A percentile compares a stretch with the other conserved stretches of the same genome.
Evolutionary conservation across 108 stramenopile genomes (phyloP).

Genomic region (Cyclostephanos tholiformis): DNA sequence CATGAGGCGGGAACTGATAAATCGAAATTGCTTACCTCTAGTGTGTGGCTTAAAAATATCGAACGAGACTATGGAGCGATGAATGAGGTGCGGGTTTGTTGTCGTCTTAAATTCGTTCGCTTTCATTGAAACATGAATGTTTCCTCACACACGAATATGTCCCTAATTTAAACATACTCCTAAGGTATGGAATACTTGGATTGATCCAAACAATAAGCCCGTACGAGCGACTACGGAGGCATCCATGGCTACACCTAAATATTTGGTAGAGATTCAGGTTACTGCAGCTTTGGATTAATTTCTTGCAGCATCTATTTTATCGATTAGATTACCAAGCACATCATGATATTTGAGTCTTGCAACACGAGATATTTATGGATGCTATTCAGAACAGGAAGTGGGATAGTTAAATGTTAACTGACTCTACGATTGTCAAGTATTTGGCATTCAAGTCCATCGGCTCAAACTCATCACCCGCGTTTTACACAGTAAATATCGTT

Average conservation of each 20-base stretch:
- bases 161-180: too few species aligned
- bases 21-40: constrained; percentile 41
- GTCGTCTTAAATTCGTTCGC: background rate
- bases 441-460: too few species aligned
- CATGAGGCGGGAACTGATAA: constrained; percentile 49
- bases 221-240: constrained; percentile 58
- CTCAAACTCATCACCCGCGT: too few species aligned
- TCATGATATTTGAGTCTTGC: too few species aligned
- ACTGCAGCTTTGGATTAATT: constrained; percentile 32
- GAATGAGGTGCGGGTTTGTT: constrained; percentile 61
- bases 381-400: too few species aligned
- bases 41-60: constrained; percentile 56
- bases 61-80: constrained; percentile 39
- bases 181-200: constrained; percentile 58
- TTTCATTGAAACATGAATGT: too few species aligned
- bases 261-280: constrained; percentile 62
- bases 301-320: background rate
- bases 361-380: too few species aligned
- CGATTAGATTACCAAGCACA: background rate
- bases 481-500: too few species aligned
- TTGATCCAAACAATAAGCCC: constrained; percentile 56
- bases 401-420: too few species aligned
- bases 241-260: constrained; percentile 45
- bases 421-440: too few species aligned
- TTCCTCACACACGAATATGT: too few species aligned